These are phyloP conservation scores for Colletotrichum coccodes DNA, from an alignment of 2,329 filamentous ascomycete genomes.

Conservation along the genomic window DNA sequence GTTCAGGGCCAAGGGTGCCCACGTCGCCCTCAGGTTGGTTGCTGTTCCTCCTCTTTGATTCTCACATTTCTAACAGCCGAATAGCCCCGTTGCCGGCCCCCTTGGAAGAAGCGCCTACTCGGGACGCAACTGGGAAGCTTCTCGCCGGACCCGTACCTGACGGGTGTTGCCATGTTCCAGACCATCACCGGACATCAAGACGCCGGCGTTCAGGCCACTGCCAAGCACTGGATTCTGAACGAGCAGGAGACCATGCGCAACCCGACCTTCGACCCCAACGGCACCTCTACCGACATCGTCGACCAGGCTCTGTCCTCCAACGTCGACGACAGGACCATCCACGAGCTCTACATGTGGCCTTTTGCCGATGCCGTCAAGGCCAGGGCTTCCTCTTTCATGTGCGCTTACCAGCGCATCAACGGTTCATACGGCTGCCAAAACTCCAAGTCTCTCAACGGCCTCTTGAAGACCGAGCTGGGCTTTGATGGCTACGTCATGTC, in stretches of 20 bases:
- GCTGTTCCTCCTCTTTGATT: neutral
- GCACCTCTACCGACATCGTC: constrained; percentile 37
- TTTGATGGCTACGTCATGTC: constrained; percentile 58
- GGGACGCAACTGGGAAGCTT: constrained; percentile 74
- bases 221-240: constrained; percentile 52
- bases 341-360: constrained; percentile 57
- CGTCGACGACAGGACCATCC: constrained; percentile 68
- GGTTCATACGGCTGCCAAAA: constrained; percentile 62
- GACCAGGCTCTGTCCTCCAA: constrained; percentile 51
- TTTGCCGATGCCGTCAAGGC: constrained; percentile 46
- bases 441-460: constrained; percentile 56
- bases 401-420: constrained; percentile 57
- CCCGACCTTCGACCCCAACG: constrained; percentile 38
- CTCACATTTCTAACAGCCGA: neutral
- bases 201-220: constrained; percentile 49
- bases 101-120: constrained; percentile 53
- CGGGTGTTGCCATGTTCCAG: constrained; percentile 60
- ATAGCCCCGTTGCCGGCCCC: constrained; percentile 54
- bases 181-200: constrained; percentile 47
- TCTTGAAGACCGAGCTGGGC: constrained; percentile 61
- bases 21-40: constrained; percentile 65
- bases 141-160: constrained; percentile 74
- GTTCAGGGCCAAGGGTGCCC: constrained; percentile 77
- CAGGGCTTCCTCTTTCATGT: constrained; percentile 52
- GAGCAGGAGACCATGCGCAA: constrained; percentile 48